Percentiles rank a stretch among this genome's conserved stretches.
phyloP scores from a whole-genome alignment of 805 yeast species.

The Clavispora fructus region DNA sequence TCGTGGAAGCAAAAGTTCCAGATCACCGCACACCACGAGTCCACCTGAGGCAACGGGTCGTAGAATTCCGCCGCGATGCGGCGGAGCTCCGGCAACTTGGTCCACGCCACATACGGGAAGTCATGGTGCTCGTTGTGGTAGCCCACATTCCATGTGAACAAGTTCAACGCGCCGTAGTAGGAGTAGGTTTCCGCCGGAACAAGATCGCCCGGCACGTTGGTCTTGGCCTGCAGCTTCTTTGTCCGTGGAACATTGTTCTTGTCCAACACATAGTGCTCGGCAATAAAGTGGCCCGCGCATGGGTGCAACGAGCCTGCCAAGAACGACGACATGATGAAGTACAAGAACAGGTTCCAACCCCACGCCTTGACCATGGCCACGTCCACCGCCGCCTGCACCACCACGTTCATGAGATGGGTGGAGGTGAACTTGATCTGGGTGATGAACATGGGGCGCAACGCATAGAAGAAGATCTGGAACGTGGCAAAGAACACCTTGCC shows the following conservation, averaged over 20 bases:
- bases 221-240: slow-evolving; percentile 13
- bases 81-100: slow-evolving; percentile 60
- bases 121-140: slow-evolving; percentile 94
- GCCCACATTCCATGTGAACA: slow-evolving; percentile 88
- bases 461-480: slow-evolving; percentile 84
- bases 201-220: slow-evolving; percentile 25
- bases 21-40: slow-evolving; percentile 74
- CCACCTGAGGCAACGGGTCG: slow-evolving; percentile 69
- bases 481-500: slow-evolving; percentile 91
- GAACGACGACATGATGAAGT: slow-evolving; percentile 72
- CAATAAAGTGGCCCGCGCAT: slow-evolving; percentile 90
- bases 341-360: slow-evolving; percentile 60
- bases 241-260: slow-evolving; percentile 43
- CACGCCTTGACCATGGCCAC: slow-evolving; percentile 49
- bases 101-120: slow-evolving; percentile 92
- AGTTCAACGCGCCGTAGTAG: slow-evolving; percentile 76
- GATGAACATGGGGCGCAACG: slow-evolving; percentile 83
- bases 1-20: slow-evolving; percentile 66
- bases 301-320: slow-evolving; percentile 92
- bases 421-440: slow-evolving; percentile 69
- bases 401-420: slow-evolving; percentile 66
- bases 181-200: slow-evolving; percentile 78
- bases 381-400: slow-evolving; percentile 58
- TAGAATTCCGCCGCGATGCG: slow-evolving; percentile 75
- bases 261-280: slow-evolving; percentile 81